These are phyloP conservation scores for Euphorbia lathyris DNA, from an alignment of 345 rosid genomes.

Conservation along the genomic window DNA sequence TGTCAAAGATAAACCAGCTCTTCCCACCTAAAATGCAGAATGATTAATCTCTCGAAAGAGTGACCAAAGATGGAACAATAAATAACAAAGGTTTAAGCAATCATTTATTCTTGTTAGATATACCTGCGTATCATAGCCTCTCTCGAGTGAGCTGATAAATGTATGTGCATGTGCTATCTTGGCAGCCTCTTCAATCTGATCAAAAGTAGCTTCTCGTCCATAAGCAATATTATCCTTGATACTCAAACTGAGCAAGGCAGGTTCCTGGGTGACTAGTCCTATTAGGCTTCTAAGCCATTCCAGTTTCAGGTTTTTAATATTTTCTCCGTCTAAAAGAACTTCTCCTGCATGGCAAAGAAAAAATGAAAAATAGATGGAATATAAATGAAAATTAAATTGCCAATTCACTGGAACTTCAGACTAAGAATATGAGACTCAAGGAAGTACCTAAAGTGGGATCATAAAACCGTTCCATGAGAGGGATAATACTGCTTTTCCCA, in stretches of 20 bases:
- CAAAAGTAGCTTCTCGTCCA: conserved; percentile 76
- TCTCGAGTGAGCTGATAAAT: conserved; percentile 80
- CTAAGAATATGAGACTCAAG: conserved; percentile 3
- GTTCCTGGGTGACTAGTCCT: conserved; percentile 98
- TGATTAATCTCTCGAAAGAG: conserved; percentile 13
- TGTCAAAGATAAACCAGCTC: conserved; percentile 79
- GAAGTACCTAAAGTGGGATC: conserved; percentile 93
- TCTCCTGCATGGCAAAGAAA: conserved; percentile 63
- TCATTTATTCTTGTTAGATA: conserved; percentile 7
- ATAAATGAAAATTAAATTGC: conserved; percentile 18
- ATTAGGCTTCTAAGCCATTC: conserved; percentile 96
- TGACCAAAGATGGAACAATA: not conserved
- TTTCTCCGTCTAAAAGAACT: conserved; percentile 97
- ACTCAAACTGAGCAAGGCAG: conserved; percentile 87
- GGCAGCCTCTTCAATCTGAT: conserved; percentile 96
- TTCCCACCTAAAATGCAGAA: conserved; percentile 64
- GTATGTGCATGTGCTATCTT: conserved; percentile 94
- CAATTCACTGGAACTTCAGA: conserved; percentile 9
- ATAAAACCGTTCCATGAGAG: conserved; percentile 99
- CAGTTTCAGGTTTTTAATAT: conserved; percentile 78
- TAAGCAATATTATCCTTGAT: conserved; percentile 86
- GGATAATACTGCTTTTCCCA: conserved; percentile 97
- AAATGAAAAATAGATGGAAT: conserved; percentile 2
- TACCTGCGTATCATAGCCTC: conserved; percentile 94
- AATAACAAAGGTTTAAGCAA: conserved; percentile 9